Base-by-base conservation (phyloP, 23 red algal species). In the Gracilaria vermiculophylla region DNA sequence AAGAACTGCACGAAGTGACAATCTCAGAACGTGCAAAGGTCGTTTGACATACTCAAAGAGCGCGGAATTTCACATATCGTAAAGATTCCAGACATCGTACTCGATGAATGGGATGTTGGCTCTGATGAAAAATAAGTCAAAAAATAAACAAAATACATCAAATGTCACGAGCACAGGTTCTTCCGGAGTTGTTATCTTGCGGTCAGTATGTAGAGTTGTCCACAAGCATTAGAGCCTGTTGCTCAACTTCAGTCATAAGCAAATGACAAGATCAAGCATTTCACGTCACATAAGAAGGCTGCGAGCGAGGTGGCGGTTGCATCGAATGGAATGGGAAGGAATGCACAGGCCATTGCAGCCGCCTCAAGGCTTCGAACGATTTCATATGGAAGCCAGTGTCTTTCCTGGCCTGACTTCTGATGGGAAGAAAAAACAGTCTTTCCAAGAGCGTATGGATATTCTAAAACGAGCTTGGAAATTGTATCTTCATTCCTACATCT, bases 311-410 rank as follows among this genome's bases (percentile, higher is more conserved):
- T 91, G 76, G 75, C 28, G 87, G 33, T 40, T 91, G 58, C 87
- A 91, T 36, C 87, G 87, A 16, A 91, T 91, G 54, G 87, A 91
- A 73, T 91, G 87, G 87, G 44, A 80, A 23, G 87, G 53, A 40
- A 80, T 80, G 87, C 87, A 91, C 21, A 58, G 75, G 41, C 87
- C 87, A 32, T 19, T 91, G 28, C 56, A 55, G 37, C 74, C 87
- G 14, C 87, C 87, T 32, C 74, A 57, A 47, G 87, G 87, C 11
- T 91, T 51, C 23, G 87, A 91, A 60, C 75, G 62, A 0, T 80
- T 69, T 43, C 66, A 81, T 58, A 51, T 34, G 5, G 42, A 57
- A 15, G 57, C 72, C 19, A 60, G 58, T 25, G 66, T 80, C 2
- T 91, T 80, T 34, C 87, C 87, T 17, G 87, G 87, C 34, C 29